Conservation (phyloP, 1,139 yeast species). For the Blastobotrys serpentis region DNA sequence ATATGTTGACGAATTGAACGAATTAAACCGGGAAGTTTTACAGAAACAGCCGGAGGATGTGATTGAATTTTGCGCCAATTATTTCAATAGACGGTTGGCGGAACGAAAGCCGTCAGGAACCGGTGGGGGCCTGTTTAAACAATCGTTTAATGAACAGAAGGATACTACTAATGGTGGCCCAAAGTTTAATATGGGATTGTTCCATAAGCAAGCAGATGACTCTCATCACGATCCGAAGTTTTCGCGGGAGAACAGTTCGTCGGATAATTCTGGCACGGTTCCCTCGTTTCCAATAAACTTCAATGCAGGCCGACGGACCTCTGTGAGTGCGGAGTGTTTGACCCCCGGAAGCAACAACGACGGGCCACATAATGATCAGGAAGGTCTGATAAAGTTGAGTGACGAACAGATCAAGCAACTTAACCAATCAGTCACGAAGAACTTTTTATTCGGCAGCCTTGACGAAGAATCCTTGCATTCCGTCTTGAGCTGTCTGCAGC, state of each 20-base stretch:
- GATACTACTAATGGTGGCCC: background rate
- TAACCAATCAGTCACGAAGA: conserved; percentile 68
- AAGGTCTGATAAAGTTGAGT: conserved; percentile 21
- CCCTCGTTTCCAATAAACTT: conserved; percentile 38
- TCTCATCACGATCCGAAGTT: background rate
- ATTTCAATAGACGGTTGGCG: conserved; percentile 61
- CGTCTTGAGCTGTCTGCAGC: conserved; percentile 78
- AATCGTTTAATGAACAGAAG: background rate
- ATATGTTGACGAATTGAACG: conserved; percentile 56
- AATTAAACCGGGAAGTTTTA: conserved; percentile 60
- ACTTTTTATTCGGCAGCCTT: conserved; percentile 78
- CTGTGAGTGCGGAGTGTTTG: conserved; percentile 72
- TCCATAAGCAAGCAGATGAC: background rate
- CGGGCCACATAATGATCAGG: conserved; percentile 12
- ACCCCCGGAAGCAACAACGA: conserved; percentile 25
- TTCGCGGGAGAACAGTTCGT: background rate
- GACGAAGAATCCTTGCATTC: conserved; percentile 69
- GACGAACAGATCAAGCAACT: conserved; percentile 66
- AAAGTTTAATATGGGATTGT: background rate
- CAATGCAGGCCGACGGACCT: conserved; percentile 81
- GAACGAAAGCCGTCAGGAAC: conserved; percentile 35
- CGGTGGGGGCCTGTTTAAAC: conserved; percentile 5
- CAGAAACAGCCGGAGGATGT: conserved; percentile 66
- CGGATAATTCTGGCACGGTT: background rate
- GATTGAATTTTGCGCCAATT: conserved; percentile 72